Conservation (phyloP, 2,329 filamentous ascomycete species). For the Colletotrichum orbiculare region DNA sequence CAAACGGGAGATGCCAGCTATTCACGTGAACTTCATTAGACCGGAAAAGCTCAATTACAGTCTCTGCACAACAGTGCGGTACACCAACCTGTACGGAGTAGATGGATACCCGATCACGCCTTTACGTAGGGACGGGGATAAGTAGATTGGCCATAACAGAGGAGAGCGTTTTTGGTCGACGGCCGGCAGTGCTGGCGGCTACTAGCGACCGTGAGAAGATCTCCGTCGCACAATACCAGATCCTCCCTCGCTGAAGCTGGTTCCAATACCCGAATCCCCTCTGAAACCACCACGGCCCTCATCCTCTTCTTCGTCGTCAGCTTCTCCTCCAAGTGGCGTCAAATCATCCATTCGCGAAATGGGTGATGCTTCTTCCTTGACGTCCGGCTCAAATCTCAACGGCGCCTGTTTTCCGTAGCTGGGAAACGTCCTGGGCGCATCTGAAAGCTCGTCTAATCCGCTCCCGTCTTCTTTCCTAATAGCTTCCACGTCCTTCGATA, state of each 20-base stretch:
- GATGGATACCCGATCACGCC: too few species aligned
- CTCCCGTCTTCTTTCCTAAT: slow-evolving; percentile 44
- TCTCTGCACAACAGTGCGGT: too few species aligned
- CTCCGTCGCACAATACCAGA: slow-evolving; percentile 46
- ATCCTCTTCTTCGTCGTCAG: slow-evolving; percentile 53
- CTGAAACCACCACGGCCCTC: slow-evolving; percentile 42
- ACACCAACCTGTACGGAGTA: too few species aligned
- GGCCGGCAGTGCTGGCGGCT: too few species aligned
- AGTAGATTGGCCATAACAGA: too few species aligned
- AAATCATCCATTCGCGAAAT: slow-evolving; percentile 47
- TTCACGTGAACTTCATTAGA: too few species aligned
- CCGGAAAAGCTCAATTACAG: too few species aligned
- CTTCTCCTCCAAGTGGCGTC: slow-evolving; percentile 52
- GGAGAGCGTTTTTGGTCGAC: too few species aligned
- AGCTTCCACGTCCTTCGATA: not conserved
- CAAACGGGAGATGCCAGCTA: too few species aligned
- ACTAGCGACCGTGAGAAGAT: slow-evolving; percentile 39
- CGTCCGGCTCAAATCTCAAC: slow-evolving; percentile 52
- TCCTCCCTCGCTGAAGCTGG: slow-evolving; percentile 59
- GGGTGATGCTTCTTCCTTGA: slow-evolving; percentile 47
- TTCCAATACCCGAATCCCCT: slow-evolving; percentile 64
- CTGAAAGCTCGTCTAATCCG: slow-evolving; percentile 48
- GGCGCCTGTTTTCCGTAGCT: slow-evolving; percentile 54
- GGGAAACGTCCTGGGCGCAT: slow-evolving; percentile 57
- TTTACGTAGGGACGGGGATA: too few species aligned